These are phyloP conservation scores for Thelonectria rubi DNA, from an alignment of 2,329 filamentous ascomycete species.

Conservation along the genomic window DNA sequence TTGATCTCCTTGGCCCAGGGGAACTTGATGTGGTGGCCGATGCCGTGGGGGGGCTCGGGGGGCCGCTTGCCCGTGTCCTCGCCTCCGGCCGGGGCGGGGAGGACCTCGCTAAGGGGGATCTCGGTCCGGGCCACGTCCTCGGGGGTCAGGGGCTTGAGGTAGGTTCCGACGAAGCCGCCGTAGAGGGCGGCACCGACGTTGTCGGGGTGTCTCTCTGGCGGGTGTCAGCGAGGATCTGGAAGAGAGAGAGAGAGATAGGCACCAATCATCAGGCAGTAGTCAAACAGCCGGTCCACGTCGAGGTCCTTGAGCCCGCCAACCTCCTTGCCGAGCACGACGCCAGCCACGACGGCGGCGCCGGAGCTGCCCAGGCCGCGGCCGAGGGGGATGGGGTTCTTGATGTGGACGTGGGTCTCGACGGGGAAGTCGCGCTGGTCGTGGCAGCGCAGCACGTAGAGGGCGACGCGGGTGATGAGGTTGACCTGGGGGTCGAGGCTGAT, in stretches of 20 bases:
- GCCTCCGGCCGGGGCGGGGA: conserved; percentile 89
- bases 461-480: conserved; percentile 94
- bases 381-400: conserved; percentile 94
- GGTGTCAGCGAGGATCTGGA: conserved; percentile 20
- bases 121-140: conserved; percentile 91
- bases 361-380: conserved; percentile 94
- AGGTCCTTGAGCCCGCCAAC: conserved; percentile 80
- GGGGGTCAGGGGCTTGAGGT: conserved; percentile 89
- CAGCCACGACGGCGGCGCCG: conserved; percentile 92
- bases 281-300: conserved; percentile 83
- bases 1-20: conserved; percentile 95
- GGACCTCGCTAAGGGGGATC: conserved; percentile 92
- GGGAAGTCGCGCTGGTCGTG: conserved; percentile 89
- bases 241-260: conserved; percentile 28
- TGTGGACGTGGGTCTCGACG: conserved; percentile 86
- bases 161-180: conserved; percentile 96
- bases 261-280: conserved; percentile 98
- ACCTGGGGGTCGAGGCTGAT: conserved; percentile 85
- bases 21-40: conserved; percentile 97
- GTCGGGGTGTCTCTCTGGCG: conserved; percentile 84
- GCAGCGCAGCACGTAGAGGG: conserved; percentile 93
- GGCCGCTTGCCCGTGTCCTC: conserved; percentile 88
- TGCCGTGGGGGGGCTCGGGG: conserved; percentile 88
- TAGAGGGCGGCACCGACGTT: conserved; percentile 96
- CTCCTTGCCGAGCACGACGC: conserved; percentile 91